Evolutionary conservation across 139 green algal genomes (phyloP).

Genomic region (Volvox africanus): DNA sequence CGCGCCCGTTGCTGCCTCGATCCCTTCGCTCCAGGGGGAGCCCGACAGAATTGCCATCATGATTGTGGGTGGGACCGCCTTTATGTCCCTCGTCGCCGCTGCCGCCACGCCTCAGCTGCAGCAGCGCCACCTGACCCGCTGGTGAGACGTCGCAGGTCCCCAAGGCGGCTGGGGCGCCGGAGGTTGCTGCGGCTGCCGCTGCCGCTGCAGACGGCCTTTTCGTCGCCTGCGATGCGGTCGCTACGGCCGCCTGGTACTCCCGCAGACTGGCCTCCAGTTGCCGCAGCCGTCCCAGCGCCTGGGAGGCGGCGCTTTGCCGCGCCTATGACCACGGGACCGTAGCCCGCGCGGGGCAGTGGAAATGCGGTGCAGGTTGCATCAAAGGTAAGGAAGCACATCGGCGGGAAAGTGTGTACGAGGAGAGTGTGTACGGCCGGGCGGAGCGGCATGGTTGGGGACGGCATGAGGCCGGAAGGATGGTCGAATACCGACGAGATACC

Average conservation of each 20-base stretch:
- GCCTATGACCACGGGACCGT: background rate
- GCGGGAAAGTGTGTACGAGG: no score
- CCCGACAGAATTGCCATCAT: background rate
- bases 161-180: no score
- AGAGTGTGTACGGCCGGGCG: no score
- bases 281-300: conserved; percentile 5
- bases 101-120: background rate
- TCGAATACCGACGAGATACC: no score
- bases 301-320: background rate
- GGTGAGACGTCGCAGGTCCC: background rate
- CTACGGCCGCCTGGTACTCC: background rate
- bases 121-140: background rate
- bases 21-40: no score
- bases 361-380: background rate
- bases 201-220: background rate
- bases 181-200: background rate
- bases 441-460: no score
- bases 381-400: no score
- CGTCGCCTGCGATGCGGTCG: background rate
- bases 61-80: background rate
- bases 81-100: background rate
- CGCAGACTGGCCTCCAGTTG: conserved; percentile 10
- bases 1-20: no score
- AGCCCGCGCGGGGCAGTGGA: background rate
- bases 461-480: no score